Conservation (phyloP, 306 rosid genomes). For the Trifolium fragiferum region DNA sequence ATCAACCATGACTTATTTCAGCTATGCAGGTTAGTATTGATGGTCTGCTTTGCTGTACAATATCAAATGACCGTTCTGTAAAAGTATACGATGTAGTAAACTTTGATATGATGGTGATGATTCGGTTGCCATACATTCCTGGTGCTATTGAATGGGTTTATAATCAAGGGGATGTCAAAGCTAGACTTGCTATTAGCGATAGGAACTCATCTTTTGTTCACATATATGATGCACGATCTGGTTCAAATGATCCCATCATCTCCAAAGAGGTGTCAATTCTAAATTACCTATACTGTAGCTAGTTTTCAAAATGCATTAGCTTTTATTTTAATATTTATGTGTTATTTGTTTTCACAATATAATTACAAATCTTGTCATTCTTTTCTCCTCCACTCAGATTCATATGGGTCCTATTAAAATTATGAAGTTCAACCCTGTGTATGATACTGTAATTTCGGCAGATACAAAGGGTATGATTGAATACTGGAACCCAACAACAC, state of each 20-base stretch:
- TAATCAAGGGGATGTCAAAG: slow-evolving; percentile 94
- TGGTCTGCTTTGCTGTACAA: slow-evolving; percentile 96
- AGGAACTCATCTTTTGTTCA: slow-evolving; percentile 76
- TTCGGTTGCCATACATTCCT: slow-evolving; percentile 72
- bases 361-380: slow-evolving; percentile 29
- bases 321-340: not conserved
- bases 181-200: slow-evolving; percentile 85
- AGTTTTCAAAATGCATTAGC: slow-evolving; percentile 4
- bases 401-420: slow-evolving; percentile 83
- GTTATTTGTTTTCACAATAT: slow-evolving; percentile 6
- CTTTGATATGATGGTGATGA: slow-evolving; percentile 99
- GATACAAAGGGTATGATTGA: slow-evolving; percentile 85
- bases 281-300: slow-evolving; percentile 22
- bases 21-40: slow-evolving; percentile 92
- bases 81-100: slow-evolving; percentile 96
- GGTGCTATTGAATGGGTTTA: slow-evolving; percentile 99
- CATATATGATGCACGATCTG: slow-evolving; percentile 87
- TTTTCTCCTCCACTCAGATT: slow-evolving; percentile 55
- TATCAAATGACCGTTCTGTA: slow-evolving; percentile 83
- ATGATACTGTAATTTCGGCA: slow-evolving; percentile 85
- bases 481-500: slow-evolving; percentile 80
- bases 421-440: slow-evolving; percentile 77
- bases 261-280: slow-evolving; percentile 72
- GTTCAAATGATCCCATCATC: slow-evolving; percentile 84
- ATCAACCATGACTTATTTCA: slow-evolving; percentile 71